Percentiles rank a stretch among this genome's conserved stretches.
Evolutionary conservation across 2,329 filamentous ascomycete genomes (phyloP).

Genomic region (Calonectria montana): DNA sequence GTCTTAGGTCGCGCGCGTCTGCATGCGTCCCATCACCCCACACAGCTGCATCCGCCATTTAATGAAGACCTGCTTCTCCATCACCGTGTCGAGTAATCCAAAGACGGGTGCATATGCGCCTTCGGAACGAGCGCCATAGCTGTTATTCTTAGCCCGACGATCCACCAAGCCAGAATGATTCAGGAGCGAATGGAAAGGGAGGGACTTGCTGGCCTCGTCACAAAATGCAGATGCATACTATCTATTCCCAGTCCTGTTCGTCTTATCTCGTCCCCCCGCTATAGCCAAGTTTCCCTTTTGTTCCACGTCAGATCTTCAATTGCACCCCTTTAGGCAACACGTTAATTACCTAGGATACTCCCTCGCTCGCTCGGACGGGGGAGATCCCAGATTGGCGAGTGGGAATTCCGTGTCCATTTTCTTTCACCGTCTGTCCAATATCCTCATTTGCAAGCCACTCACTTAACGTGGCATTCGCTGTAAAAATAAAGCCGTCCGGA

Average conservation of each 20-base stretch:
- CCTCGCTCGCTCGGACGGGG: slow-evolving; percentile 9
- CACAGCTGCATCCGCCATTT: neutral
- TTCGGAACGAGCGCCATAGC: slow-evolving; percentile 3
- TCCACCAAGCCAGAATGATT: neutral
- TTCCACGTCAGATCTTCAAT: slow-evolving; percentile 3
- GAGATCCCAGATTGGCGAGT: neutral
- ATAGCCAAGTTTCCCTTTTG: slow-evolving; percentile 6
- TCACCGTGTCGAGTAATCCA: neutral
- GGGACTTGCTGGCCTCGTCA: neutral
- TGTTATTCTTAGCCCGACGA: slow-evolving; percentile 1
- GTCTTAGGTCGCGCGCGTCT: neutral
- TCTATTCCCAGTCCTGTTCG: neutral
- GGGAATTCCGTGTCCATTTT: neutral
- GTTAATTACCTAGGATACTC: neutral
- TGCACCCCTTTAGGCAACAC: neutral
- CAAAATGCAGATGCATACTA: neutral
- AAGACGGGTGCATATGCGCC: neutral
- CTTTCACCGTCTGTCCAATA: neutral
- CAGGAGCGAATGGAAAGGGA: neutral
- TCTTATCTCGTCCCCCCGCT: slow-evolving; percentile 7
- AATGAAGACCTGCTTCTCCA: neutral
- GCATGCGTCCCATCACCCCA: slow-evolving; percentile 3
- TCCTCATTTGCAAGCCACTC: slow-evolving; percentile 5
- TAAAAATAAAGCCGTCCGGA: neutral
- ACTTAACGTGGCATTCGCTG: neutral